A percentile compares a stretch with the other conserved stretches of the same genome.
Conservation (phyloP, 371 early-diverging fungal species). For the Capillidium rhysosporum region DNA sequence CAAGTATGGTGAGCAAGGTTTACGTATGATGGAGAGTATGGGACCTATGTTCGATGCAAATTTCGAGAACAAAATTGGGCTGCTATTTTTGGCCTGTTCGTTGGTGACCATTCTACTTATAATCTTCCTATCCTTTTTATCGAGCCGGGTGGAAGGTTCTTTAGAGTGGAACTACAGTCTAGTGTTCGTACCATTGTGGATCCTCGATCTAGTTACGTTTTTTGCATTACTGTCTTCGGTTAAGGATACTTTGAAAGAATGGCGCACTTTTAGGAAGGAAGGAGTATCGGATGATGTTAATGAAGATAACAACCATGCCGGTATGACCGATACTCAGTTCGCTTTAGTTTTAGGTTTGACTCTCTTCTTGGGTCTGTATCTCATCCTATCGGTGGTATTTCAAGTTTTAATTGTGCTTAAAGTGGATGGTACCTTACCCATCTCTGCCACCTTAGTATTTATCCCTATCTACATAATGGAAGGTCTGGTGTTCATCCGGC, state of each 20-base stretch:
- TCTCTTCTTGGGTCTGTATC: constrained; percentile 11
- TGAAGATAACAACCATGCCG: constrained; percentile 11
- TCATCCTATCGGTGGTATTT: constrained; percentile 19
- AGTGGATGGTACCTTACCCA: constrained; percentile 19
- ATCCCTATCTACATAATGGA: constrained; percentile 52
- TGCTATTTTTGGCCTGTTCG: constrained; percentile 28
- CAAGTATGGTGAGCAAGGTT: constrained; percentile 69
- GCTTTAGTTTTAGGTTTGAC: neutral
- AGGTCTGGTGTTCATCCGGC: constrained; percentile 18
- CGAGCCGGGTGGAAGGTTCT: constrained; percentile 46
- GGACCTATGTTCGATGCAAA: constrained; percentile 54
- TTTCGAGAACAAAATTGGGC: constrained; percentile 46
- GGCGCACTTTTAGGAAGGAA: neutral
- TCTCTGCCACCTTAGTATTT: constrained; percentile 36
- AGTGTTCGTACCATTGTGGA: constrained; percentile 68
- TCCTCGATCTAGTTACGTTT: constrained; percentile 26
- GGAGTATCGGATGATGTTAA: constrained; percentile 13
- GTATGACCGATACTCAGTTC: neutral
- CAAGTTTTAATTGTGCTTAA: constrained; percentile 29
- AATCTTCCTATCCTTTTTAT: constrained; percentile 51
- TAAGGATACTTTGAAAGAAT: constrained; percentile 6
- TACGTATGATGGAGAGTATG: constrained; percentile 55
- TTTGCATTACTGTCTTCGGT: constrained; percentile 8
- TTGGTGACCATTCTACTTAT: constrained; percentile 37
- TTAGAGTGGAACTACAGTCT: constrained; percentile 44